Evolutionary conservation across 768 basidiomycete species (phyloP), one percentile per base, ranked within the genome.

Genomic region (Lentinula guzmanii): DNA sequence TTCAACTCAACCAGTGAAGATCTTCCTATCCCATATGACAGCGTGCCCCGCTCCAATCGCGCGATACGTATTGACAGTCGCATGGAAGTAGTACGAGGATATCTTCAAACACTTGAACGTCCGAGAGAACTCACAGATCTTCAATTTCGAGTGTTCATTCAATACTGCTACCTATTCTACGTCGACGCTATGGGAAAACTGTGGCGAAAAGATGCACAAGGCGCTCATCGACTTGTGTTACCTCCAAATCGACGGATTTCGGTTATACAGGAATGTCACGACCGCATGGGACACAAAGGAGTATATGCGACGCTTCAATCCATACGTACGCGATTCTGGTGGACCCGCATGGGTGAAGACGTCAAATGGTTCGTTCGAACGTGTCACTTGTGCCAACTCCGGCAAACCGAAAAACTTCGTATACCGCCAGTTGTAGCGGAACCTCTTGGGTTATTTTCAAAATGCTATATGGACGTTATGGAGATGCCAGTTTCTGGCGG

Each of bases 401-500:
- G 60, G 0, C 54, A 61, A 43, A 63, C 35, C 3, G 18, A 35
- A 8, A 58, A 58, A 15, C 31, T 58, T 21, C 57, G 68, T 3
- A 67, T 74, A 2, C 74, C 70, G 4, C 72, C 75, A 11, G 65
- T 65, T 2, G 63, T 73, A 9, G 58, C 73, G 0, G 52, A 59
- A 2, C 69, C 72, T 0, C 64, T 64, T 28, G 65, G 65, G 5
- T 18, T 75, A 7, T 73, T 78, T 55, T 55, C 61, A n/a, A 65
- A 56, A 5, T 60, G 68, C 15, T 68, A 75, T 51, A 56, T 70
- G 1, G 71, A 74, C 62, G 69, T 66, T 0, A 75, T 76, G 72
- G 60, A 70, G 1, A 56, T 69, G 16, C 68, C 70, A 0, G 39
- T 43, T n/a, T 62, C 68, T 0, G 59, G 65, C 13, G 66, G 67